Base-by-base conservation (phyloP, 345 rosid species). In the Corchorus olitorius region DNA sequence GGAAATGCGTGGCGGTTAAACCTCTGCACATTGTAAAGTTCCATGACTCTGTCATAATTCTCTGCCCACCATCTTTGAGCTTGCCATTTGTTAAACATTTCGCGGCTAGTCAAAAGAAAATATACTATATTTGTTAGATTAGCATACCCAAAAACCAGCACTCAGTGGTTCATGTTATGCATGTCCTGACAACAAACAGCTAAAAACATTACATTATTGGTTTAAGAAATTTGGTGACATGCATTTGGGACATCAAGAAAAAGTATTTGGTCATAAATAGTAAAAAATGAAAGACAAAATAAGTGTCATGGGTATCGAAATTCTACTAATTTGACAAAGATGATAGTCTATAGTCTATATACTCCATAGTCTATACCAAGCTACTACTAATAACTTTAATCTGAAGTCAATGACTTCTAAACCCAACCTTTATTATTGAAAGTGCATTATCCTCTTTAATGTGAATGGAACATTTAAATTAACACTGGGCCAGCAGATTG, bases 51-150 rank as follows among this genome's bases (percentile, higher is more conserved):
- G 81, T 94, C 99, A 63, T 91, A 94, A 82, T 94, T 94, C 88
- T 94, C 99, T 22, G 97, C 90, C 99, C 99, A 97, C 98, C 99
- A 97, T 76, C 90, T 77, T 75, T 97, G 99, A 79, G 99, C 99
- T 90, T 92, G 97, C 92, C 87, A 81, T 81, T 97, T 97, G 88
- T 94, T 92, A 81, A 92, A 97, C 94, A 89, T 89, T 66, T 97
- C 99, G 58, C 97, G 95, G 81, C 98, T 96, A 75, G 68, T 79
- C 77, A 87, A 77, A 27, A 74, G 11, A 81, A 73, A 60, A 79
- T 35, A 79, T 76, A 59, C 55, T 41, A 68, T 22, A 73, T 41
- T 64, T 81, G 27, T 27, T 27, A 27, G 27, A 27, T 27, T 27
- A 27, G 27, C 27, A 27, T 27, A 27, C 1, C 27, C 27, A 27